Percentiles rank a stretch among this genome's conserved stretches.
These are phyloP conservation scores for Haplosporangium gracile DNA, from an alignment of 192 early-diverging fungal genomes.

Conservation along the genomic window DNA sequence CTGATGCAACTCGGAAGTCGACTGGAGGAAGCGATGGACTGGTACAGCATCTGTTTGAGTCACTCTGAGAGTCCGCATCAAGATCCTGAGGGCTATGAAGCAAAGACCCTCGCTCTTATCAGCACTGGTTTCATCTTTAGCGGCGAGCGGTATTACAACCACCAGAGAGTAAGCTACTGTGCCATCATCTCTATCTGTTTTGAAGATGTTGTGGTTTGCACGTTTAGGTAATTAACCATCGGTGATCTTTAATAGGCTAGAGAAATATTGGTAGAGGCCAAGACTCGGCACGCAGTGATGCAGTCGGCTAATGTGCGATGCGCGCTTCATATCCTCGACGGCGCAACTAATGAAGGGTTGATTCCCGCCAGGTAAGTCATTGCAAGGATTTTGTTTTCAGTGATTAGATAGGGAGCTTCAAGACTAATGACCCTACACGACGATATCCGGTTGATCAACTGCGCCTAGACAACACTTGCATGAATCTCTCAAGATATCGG, in stretches of 20 bases:
- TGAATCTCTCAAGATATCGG: conserved; percentile 54
- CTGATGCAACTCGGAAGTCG: conserved; percentile 40
- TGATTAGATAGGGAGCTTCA: neutral
- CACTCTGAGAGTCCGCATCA: conserved; percentile 16
- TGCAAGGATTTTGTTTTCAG: neutral
- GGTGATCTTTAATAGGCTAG: conserved; percentile 10
- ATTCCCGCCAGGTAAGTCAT: conserved; percentile 39
- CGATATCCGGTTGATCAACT: neutral
- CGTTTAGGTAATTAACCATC: neutral
- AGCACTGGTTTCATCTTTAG: conserved; percentile 36
- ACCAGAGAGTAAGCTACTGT: conserved; percentile 15
- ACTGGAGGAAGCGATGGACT: conserved; percentile 38
- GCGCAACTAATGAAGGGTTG: conserved; percentile 34
- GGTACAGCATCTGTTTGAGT: conserved; percentile 44
- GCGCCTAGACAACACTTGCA: conserved; percentile 56
- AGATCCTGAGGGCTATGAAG: conserved; percentile 48
- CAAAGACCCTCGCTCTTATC: conserved; percentile 44
- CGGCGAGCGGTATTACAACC: conserved; percentile 25
- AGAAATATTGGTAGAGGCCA: conserved; percentile 27
- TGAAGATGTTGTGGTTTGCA: neutral
- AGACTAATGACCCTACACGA: neutral
- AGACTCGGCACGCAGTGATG: conserved; percentile 7
- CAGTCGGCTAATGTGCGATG: conserved; percentile 23
- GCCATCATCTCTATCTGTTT: neutral
- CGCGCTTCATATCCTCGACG: conserved; percentile 46